These are phyloP conservation scores for Rhynchospora pubera DNA, from an alignment of 176 grass and related monocot genomes.

Conservation along the genomic window DNA sequence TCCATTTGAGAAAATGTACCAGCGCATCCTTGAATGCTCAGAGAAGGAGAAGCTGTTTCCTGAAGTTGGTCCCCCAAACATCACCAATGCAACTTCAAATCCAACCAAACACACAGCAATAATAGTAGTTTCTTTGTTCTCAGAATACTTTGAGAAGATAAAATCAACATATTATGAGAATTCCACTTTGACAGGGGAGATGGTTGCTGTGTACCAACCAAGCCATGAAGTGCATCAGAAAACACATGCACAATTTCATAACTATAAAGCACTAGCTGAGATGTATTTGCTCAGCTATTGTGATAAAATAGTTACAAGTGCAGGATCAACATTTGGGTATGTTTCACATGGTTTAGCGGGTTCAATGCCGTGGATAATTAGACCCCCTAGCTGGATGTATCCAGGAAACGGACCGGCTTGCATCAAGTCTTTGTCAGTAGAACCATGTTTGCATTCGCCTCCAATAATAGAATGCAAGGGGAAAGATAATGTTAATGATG, in stretches of 20 bases:
- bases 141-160: conserved; percentile 36
- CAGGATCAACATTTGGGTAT: conserved; percentile 59
- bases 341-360: conserved; percentile 49
- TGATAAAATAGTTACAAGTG: conserved; percentile 40
- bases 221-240: conserved; percentile 52
- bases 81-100: background rate
- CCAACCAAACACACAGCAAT: conserved; percentile 15
- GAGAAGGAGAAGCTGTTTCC: conserved; percentile 24
- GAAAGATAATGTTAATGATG: background rate
- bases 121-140: conserved; percentile 31
- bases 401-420: conserved; percentile 24
- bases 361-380: conserved; percentile 41
- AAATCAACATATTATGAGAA: conserved; percentile 66
- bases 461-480: background rate
- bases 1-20: background rate
- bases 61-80: background rate
- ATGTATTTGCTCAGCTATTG: conserved; percentile 63
- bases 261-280: conserved; percentile 55
- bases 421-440: conserved; percentile 21
- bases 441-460: conserved; percentile 2
- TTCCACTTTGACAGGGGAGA: conserved; percentile 28
- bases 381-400: background rate
- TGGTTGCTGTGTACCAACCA: conserved; percentile 55
- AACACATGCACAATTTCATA: conserved; percentile 26
- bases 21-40: conserved; percentile 18